phyloP scores from a whole-genome alignment of 768 basidiomycete genomes.

The Dioszegia crocea region DNA sequence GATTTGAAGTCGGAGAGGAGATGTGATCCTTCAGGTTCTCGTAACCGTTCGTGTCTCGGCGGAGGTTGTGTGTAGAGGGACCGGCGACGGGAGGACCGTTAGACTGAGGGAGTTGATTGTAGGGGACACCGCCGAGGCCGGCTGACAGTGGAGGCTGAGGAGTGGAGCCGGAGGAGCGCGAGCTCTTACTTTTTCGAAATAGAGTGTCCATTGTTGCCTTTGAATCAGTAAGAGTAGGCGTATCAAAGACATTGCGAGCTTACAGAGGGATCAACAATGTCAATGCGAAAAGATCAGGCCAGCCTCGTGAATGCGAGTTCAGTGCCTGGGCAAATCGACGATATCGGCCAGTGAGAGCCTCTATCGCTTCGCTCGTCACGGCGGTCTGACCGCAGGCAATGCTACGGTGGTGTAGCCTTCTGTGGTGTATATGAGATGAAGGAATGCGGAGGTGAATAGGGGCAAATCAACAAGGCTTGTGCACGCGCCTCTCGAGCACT shows the following conservation, averaged over 20 bases:
- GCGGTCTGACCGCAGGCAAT: too few relatives aligned
- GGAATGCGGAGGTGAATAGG: neutral
- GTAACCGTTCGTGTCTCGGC: neutral
- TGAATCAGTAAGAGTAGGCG: neutral
- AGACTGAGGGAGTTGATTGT: conserved; percentile 18
- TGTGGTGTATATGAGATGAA: too few relatives aligned
- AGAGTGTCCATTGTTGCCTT: conserved; percentile 22
- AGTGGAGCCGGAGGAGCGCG: conserved; percentile 17
- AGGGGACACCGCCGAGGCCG: conserved; percentile 22
- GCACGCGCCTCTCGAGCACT: neutral
- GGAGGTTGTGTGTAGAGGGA: conserved; percentile 9
- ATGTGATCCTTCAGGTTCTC: conserved; percentile 10
- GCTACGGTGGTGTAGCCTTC: too few relatives aligned
- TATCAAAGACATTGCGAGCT: neutral
- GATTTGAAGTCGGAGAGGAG: conserved; percentile 22
- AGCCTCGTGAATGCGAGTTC: neutral
- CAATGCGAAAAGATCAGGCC: neutral
- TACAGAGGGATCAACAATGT: conserved; percentile 5
- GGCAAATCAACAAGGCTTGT: neutral
- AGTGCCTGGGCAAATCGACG: too few relatives aligned
- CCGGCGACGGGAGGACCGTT: conserved; percentile 21
- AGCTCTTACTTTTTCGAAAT: conserved; percentile 17
- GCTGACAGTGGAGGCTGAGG: conserved; percentile 14
- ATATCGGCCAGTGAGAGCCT: too few relatives aligned
- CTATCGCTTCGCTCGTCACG: too few relatives aligned